Percentiles rank a stretch among this genome's conserved stretches.
Conservation (phyloP, 1,284 basidiomycete genomes). For the Sporisorium reilianum region DNA sequence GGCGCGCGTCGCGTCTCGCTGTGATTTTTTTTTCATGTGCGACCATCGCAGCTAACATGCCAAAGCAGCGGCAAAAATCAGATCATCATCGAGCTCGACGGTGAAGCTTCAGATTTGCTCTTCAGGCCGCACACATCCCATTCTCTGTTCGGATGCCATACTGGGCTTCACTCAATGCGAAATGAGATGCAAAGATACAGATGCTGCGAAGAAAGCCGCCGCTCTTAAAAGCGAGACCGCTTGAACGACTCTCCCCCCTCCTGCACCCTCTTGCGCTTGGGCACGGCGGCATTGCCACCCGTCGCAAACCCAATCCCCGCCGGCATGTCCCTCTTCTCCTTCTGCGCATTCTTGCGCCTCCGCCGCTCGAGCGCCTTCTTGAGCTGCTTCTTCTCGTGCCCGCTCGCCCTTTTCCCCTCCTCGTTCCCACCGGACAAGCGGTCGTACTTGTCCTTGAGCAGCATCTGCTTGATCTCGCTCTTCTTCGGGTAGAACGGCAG, state of each 20-base stretch:
- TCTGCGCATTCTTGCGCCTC: slow-evolving; percentile 85
- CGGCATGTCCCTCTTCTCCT: slow-evolving; percentile 79
- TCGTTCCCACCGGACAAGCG: slow-evolving; percentile 28
- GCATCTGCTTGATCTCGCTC: slow-evolving; percentile 73
- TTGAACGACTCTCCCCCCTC: slow-evolving; percentile 16
- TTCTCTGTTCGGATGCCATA: no score
- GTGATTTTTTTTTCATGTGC: background rate
- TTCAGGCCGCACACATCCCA: no score
- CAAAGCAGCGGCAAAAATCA: background rate
- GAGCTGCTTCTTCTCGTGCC: slow-evolving; percentile 73
- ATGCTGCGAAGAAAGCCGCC: background rate
- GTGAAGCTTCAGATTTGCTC: no score
- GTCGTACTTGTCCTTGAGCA: slow-evolving; percentile 59
- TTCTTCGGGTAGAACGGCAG: slow-evolving; percentile 84
- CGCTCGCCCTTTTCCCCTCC: slow-evolving; percentile 24
- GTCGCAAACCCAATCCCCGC: slow-evolving; percentile 36
- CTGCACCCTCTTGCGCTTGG: slow-evolving; percentile 34
- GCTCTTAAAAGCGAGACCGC: slow-evolving; percentile 14
- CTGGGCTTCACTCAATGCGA: background rate
- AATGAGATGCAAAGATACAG: background rate
- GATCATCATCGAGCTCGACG: background rate
- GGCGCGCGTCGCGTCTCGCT: slow-evolving; percentile 29
- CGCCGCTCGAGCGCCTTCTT: slow-evolving; percentile 85
- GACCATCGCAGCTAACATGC: background rate
- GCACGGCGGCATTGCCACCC: slow-evolving; percentile 23